Evolutionary conservation across 148 eudicot species (phyloP), one percentile per base, ranked within the genome.

Genomic region (Selenicereus undatus): DNA sequence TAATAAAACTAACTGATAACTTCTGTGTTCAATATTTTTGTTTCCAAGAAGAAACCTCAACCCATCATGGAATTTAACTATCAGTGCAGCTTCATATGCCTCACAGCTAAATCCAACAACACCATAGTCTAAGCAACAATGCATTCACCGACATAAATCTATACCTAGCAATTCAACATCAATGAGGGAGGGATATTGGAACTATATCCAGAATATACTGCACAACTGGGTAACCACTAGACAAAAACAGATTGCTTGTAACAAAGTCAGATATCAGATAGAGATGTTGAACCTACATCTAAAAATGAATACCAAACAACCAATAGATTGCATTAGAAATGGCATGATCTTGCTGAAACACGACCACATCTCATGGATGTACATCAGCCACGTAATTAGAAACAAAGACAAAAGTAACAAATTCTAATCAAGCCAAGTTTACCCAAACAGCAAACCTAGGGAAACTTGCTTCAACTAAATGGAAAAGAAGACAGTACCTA

Each of bases 401-500:
- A 18, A 8, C 13, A 30, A 26, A 26, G 14, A 16, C 11, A 24
- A 60, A 27, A 26, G 24, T n/a, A 80, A 39, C 32, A 32, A 76
- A 18, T 54, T 42, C 50, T 24, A 58, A 48, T 56, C 60, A 42
- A 52, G 43, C 14, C 27, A 16, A 43, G n/a, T 69, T 13, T 39
- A 71, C 24, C 66, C 71, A 24, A 27, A 32, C 3, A 69, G 77
- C 71, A 30, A 73, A 52, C 35, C 10, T 5, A 60, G 29, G 65
- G 75, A 56, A 78, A 52, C 74, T 62, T 62, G 42, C 51, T 51
- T 52, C n/a, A 52, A 71, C 8, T 9, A 24, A n/a, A n/a, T 27
- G 68, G 29, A 11, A 35, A 54, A 32, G 30, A 42, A 74, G 45
- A 78, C 65, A 52, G 81, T 85, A 93, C 98, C 93, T 86, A 83